phyloP scores from a whole-genome alignment of 2,329 filamentous ascomycete genomes.

The Fusarium chaquense region DNA sequence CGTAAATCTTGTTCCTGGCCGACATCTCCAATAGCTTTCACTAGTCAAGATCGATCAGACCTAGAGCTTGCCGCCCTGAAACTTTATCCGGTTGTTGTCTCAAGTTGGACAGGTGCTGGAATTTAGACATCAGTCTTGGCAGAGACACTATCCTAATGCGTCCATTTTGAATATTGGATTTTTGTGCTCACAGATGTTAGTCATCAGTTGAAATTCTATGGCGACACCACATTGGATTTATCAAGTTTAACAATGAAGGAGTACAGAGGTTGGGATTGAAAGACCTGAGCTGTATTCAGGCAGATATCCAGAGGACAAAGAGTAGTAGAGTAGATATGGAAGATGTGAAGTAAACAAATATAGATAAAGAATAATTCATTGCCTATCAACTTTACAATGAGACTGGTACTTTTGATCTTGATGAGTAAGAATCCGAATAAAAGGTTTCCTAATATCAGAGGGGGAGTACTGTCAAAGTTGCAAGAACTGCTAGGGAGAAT shows the following conservation, averaged over 20 bases:
- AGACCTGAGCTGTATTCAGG: neutral
- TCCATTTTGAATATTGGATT: neutral
- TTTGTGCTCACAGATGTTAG: no score
- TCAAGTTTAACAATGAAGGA: neutral
- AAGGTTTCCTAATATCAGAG: neutral
- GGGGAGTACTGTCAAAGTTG: neutral
- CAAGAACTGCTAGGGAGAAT: neutral
- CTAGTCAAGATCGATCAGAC: slow-evolving; percentile 6
- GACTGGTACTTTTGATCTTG: neutral
- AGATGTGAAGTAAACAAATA: neutral
- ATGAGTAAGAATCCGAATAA: slow-evolving; percentile 1
- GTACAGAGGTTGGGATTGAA: neutral
- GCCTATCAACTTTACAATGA: neutral
- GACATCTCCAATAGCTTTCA: neutral
- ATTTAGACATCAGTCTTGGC: slow-evolving; percentile 20
- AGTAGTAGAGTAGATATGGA: neutral
- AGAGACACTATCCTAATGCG: slow-evolving; percentile 10
- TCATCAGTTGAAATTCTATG: neutral
- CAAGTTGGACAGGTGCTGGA: slow-evolving; percentile 15
- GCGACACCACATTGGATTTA: neutral
- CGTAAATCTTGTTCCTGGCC: slow-evolving; percentile 20
- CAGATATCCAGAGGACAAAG: neutral
- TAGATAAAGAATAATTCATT: neutral
- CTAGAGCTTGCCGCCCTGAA: slow-evolving; percentile 6
- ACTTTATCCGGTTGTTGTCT: slow-evolving; percentile 12